Evolutionary conservation across 2,329 filamentous ascomycete genomes (phyloP), one percentile per base, ranked within the genome.

Genomic region (Colletotrichum agaves): DNA sequence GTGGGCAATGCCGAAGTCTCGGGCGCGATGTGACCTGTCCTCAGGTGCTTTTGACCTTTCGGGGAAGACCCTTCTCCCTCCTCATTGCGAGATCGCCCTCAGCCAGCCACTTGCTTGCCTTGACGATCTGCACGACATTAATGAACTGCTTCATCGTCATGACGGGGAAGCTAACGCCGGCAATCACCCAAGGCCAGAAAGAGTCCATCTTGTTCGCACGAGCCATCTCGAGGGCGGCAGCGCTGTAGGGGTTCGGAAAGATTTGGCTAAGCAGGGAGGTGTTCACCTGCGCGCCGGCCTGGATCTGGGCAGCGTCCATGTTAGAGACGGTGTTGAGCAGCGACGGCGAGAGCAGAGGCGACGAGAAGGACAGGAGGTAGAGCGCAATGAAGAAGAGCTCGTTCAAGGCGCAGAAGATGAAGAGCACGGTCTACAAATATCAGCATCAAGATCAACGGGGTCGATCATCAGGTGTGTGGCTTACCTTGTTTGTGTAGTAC

Each of bases 381-480:
- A 99, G 89, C 33, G 93, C 94, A 77, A 99, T 98, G 86, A 99
- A 99, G 87, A 98, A 99, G 71, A 94, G 82, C 81, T 99, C 96
- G 80, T 99, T 99, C 72, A 97, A 82, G 65, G 89, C 86, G 84
- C 96, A 99, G 81, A 93, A 93, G 70, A 93, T 81, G 83, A 99
- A 99, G 46, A 99, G 87, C 50, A 99, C 94, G 61, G 85, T 91
- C 95, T 98, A 73, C 6, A 21, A 39, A 27, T 66, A 50, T 19
- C 67, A 50, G 23, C 27, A 27, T 7, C 8, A 8, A 17, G 11
- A 23, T 53, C 11, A 19, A 5, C 15, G 33, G 2, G 27, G 33
- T 39, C 33, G 33, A 19, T 15, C n/a, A 8, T 12, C n/a, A 12
- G 17, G 11, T 2, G 21, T 27, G 35, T 39, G 43, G 23, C 35